These are phyloP conservation scores for Tylopilus vinaceipallidus DNA, from an alignment of 768 basidiomycete genomes.

Conservation along the genomic window DNA sequence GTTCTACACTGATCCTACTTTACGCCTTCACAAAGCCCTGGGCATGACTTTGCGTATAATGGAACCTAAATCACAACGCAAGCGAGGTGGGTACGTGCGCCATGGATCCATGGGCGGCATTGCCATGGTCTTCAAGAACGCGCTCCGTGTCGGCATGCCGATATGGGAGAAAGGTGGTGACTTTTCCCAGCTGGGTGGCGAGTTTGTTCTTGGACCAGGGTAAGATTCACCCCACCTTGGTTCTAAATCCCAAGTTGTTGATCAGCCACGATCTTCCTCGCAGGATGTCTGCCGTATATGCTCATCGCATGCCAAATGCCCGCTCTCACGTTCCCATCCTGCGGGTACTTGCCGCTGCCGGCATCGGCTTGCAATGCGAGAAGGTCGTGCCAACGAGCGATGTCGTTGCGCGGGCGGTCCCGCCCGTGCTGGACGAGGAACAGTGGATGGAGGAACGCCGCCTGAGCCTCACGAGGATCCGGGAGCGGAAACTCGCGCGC, in stretches of 20 bases:
- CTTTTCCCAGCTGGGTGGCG: conserved; percentile 79
- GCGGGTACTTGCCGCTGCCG: conserved; percentile 65
- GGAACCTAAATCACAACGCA: conserved; percentile 41
- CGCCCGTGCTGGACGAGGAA: conserved; percentile 26
- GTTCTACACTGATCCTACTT: conserved; percentile 77
- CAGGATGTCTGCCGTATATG: conserved; percentile 66
- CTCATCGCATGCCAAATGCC: conserved; percentile 82
- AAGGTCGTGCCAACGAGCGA: conserved; percentile 10
- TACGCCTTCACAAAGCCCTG: conserved; percentile 65
- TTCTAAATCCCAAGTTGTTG: not conserved
- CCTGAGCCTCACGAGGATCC: conserved; percentile 30
- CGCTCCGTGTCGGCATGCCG: conserved; percentile 74
- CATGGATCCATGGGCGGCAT: conserved; percentile 67
- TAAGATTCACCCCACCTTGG: conserved; percentile 38
- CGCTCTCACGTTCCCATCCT: conserved; percentile 73
- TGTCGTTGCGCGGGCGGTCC: not conserved
- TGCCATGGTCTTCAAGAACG: conserved; percentile 70
- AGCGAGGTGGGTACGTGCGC: conserved; percentile 60
- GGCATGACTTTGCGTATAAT: conserved; percentile 64
- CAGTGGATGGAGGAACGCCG: conserved; percentile 37
- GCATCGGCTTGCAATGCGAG: conserved; percentile 34
- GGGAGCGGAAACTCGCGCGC: conserved; percentile 33
- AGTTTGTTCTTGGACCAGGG: conserved; percentile 76
- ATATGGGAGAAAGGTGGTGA: conserved; percentile 81
- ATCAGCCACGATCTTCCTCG: not conserved